Evolutionary conservation across 257 asterid species (phyloP).

Genomic region (Buddleja alternifolia): DNA sequence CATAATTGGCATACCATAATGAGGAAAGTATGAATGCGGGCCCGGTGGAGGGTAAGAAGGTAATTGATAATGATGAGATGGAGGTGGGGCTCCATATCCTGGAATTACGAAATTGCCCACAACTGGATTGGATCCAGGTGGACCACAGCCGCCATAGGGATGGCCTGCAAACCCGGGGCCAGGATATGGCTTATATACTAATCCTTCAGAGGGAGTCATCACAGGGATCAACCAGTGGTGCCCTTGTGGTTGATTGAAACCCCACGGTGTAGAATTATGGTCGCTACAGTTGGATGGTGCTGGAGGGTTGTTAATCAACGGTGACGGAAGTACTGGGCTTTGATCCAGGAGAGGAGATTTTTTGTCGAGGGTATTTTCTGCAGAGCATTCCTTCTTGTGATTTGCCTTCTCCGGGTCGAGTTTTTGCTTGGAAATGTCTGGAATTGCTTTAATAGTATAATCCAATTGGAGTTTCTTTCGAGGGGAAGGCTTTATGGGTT

Average conservation of each 20-base stretch:
- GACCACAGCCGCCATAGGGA: slow-evolving; percentile 40
- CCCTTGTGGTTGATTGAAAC: slow-evolving; percentile 58
- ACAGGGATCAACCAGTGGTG: slow-evolving; percentile 89
- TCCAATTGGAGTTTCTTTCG: slow-evolving; percentile 53
- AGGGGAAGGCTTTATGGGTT: slow-evolving; percentile 46
- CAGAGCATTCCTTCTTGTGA: slow-evolving; percentile 60
- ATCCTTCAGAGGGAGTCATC: slow-evolving; percentile 92
- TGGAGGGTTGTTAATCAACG: slow-evolving; percentile 32
- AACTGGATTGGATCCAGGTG: slow-evolving; percentile 40
- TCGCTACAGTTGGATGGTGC: slow-evolving; percentile 37
- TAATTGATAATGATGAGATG: slow-evolving; percentile 46
- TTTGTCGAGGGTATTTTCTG: slow-evolving; percentile 60
- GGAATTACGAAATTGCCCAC: slow-evolving; percentile 52
- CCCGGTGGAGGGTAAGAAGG: slow-evolving; percentile 41
- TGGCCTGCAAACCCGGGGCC: slow-evolving; percentile 53
- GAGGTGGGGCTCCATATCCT: slow-evolving; percentile 49
- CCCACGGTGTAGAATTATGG: slow-evolving; percentile 38
- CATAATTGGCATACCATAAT: slow-evolving; percentile 56
- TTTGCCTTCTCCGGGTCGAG: slow-evolving; percentile 39
- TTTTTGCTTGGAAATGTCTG: slow-evolving; percentile 45
- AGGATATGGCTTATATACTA: slow-evolving; percentile 82
- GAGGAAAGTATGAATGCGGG: slow-evolving; percentile 56
- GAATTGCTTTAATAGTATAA: slow-evolving; percentile 38
- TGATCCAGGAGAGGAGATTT: slow-evolving; percentile 45
- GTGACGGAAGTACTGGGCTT: slow-evolving; percentile 42